phyloP scores from a whole-genome alignment of 2,329 filamentous ascomycete genomes.

The Microdochium nivale region DNA sequence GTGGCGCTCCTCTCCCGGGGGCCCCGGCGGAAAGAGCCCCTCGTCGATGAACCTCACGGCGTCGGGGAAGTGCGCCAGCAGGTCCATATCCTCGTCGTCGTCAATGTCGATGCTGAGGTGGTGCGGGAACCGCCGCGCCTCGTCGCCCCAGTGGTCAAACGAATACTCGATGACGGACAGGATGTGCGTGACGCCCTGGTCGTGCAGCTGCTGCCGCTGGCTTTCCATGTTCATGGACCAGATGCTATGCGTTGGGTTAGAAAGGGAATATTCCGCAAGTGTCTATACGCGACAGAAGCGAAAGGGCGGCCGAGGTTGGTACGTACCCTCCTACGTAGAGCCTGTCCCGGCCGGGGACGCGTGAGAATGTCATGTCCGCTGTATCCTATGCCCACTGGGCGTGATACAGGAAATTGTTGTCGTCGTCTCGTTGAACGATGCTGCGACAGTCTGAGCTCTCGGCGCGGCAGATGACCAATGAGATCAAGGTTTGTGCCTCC shows the following conservation, averaged over 20 bases:
- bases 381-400: conserved; percentile 1
- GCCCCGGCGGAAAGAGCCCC: conserved; percentile 40
- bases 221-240: conserved; percentile 55
- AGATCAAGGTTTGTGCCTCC: too few relatives aligned
- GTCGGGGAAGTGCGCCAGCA: conserved; percentile 70
- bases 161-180: conserved; percentile 61
- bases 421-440: too few relatives aligned
- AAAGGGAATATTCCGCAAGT: background rate
- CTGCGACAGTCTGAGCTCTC: too few relatives aligned
- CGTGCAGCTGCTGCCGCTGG: conserved; percentile 58
- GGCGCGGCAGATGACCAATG: too few relatives aligned
- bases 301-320: background rate
- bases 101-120: conserved; percentile 80
- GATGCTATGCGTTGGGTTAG: conserved; percentile 44
- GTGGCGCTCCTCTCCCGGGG: conserved; percentile 33
- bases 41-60: conserved; percentile 78
- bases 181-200: conserved; percentile 78
- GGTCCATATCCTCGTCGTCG: conserved; percentile 82
- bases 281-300: background rate
- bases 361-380: conserved; percentile 49
- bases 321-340: conserved; percentile 73
- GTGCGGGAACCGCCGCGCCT: conserved; percentile 47
- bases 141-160: conserved; percentile 31
- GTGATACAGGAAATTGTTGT: too few relatives aligned
- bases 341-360: conserved; percentile 59